A percentile compares a stretch with the other conserved stretches of the same genome.
These are phyloP conservation scores for Massarina eburnea DNA, from an alignment of 2,329 filamentous ascomycete species.

Conservation along the genomic window DNA sequence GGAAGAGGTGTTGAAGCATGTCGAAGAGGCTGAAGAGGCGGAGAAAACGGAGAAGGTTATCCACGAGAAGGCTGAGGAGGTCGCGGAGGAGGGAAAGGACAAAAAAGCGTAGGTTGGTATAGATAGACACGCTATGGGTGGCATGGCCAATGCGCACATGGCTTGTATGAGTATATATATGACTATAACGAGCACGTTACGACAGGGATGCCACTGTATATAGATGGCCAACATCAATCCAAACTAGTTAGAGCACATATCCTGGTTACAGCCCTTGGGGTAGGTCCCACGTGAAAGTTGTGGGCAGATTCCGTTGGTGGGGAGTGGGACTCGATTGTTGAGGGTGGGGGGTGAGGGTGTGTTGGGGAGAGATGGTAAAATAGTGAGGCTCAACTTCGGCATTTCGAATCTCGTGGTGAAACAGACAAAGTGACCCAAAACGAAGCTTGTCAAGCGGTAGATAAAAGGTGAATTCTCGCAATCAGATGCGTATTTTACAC, in stretches of 20 bases:
- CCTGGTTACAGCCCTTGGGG: conserved; percentile 61
- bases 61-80: conserved; percentile 10
- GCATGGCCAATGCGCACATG: not conserved
- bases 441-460: too few species aligned
- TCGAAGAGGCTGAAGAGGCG: conserved; percentile 17
- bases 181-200: too few species aligned
- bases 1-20: conserved; percentile 26
- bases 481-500: too few species aligned
- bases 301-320: conserved; percentile 54
- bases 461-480: too few species aligned
- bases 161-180: not conserved
- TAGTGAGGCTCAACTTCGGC: conserved; percentile 35
- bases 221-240: too few species aligned
- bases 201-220: too few species aligned
- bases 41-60: conserved; percentile 1
- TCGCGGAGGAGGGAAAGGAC: conserved; percentile 10
- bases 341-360: too few species aligned
- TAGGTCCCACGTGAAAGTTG: conserved; percentile 70
- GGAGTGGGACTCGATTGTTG: conserved; percentile 1
- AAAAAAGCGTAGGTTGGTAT: not conserved
- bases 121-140: not conserved
- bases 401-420: too few species aligned
- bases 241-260: too few species aligned
- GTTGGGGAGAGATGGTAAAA: conserved; percentile 51
- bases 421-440: too few species aligned